Evolutionary conservation across 2,329 filamentous ascomycete genomes (phyloP).

Genomic region (Penicillium brasilianum): DNA sequence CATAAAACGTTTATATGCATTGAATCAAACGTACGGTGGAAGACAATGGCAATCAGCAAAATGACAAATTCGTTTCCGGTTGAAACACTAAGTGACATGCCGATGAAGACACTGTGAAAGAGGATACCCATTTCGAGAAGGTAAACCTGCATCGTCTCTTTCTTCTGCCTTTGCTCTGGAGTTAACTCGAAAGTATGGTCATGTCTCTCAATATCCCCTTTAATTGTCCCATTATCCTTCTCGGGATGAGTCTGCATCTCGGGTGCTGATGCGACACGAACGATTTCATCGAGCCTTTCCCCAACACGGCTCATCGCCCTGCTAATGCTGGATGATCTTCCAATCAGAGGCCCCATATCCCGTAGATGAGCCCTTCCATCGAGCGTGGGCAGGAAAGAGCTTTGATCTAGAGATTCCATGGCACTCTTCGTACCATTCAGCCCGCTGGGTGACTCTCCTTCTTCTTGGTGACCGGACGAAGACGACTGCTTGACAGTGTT

Average conservation of each 20-base stretch:
- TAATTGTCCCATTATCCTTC: conserved; percentile 20
- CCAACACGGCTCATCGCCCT: conserved; percentile 37
- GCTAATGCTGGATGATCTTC: conserved; percentile 37
- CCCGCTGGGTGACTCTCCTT: not conserved
- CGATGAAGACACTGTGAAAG: conserved; percentile 69
- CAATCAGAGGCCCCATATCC: conserved; percentile 35
- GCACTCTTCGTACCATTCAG: not conserved
- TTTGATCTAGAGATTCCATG: not conserved
- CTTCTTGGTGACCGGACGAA: not conserved
- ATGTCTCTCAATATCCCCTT: conserved; percentile 26
- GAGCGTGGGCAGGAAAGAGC: conserved; percentile 6
- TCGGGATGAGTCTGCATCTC: conserved; percentile 23
- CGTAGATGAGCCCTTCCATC: conserved; percentile 30
- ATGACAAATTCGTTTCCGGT: conserved; percentile 42
- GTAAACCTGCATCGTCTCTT: conserved; percentile 73
- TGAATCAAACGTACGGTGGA: conserved; percentile 38
- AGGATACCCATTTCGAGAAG: conserved; percentile 78
- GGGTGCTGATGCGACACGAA: conserved; percentile 31
- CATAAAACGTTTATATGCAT: too few relatives aligned
- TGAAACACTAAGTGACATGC: conserved; percentile 45
- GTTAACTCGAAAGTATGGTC: conserved; percentile 24
- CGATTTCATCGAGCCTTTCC: conserved; percentile 29
- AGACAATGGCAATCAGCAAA: conserved; percentile 43
- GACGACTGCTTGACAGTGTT: too few relatives aligned
- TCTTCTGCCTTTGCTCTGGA: conserved; percentile 57